Percentiles rank a stretch among this genome's conserved stretches.
phyloP scores from a whole-genome alignment of 2,329 filamentous ascomycete species.

The Aureobasidium uvarum region DNA sequence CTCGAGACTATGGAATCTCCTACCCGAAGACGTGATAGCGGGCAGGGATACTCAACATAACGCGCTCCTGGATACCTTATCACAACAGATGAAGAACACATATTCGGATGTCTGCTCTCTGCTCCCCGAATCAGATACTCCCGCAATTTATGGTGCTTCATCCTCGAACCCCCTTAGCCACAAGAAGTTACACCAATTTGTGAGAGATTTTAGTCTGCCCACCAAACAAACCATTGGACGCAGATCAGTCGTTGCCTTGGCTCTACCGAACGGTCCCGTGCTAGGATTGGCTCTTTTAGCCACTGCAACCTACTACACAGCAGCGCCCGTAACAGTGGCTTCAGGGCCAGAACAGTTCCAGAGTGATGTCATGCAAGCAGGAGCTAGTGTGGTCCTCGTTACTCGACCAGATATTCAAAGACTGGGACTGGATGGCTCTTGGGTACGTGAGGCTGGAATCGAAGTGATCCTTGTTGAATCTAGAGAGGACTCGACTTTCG shows the following conservation, averaged over 20 bases:
- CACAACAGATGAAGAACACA: conserved; percentile 34
- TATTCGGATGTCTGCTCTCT: conserved; percentile 36
- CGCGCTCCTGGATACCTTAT: conserved; percentile 30
- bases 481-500: conserved; percentile 38
- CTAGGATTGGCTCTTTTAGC: conserved; percentile 54
- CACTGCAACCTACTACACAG: conserved; percentile 52
- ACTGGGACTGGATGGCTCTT: conserved; percentile 42
- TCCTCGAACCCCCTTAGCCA: conserved; percentile 34
- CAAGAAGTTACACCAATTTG: conserved; percentile 32
- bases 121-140: conserved; percentile 30
- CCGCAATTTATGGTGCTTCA: conserved; percentile 37
- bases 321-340: conserved; percentile 53
- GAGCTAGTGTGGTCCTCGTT: conserved; percentile 50
- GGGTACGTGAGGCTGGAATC: conserved; percentile 41
- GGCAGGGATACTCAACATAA: conserved; percentile 30
- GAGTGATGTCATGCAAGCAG: conserved; percentile 51
- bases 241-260: conserved; percentile 52
- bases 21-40: conserved; percentile 43
- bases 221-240: conserved; percentile 26
- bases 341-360: conserved; percentile 51
- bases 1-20: conserved; percentile 39
- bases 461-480: conserved; percentile 45
- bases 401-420: conserved; percentile 44
- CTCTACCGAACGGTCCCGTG: conserved; percentile 55
- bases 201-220: conserved; percentile 35